These are phyloP conservation scores for Pugionium cornutum DNA, from an alignment of 345 rosid species.

Conservation along the genomic window DNA sequence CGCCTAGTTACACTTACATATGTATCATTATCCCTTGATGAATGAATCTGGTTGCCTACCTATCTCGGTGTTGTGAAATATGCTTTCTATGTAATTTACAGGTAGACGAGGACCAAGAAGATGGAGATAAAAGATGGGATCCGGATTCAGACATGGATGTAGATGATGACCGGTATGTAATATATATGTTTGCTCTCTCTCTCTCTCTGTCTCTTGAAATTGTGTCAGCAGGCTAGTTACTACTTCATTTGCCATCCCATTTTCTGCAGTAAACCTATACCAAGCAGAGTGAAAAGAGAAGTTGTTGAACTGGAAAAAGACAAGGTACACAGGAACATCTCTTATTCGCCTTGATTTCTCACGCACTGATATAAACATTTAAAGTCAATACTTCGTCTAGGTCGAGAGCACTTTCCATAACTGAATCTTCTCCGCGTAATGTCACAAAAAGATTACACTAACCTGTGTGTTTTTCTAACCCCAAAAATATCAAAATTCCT, in stretches of 20 bases:
- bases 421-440: not conserved
- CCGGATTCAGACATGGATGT: slow-evolving; percentile 81
- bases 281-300: slow-evolving; percentile 81
- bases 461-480: not conserved
- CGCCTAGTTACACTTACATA: not conserved
- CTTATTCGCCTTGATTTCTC: slow-evolving; percentile 17
- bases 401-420: slow-evolving; percentile 17
- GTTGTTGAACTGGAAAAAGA: slow-evolving; percentile 66
- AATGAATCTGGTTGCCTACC: not conserved
- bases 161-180: slow-evolving; percentile 65
- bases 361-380: slow-evolving; percentile 13
- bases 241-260: slow-evolving; percentile 12
- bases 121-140: slow-evolving; percentile 82
- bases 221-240: not conserved
- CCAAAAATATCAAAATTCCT: slow-evolving; percentile 9
- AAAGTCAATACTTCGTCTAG: slow-evolving; percentile 15
- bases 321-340: slow-evolving; percentile 40
- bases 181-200: slow-evolving; percentile 1
- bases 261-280: slow-evolving; percentile 61
- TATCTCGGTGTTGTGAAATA: slow-evolving; percentile 16
- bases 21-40: slow-evolving; percentile 22
- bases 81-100: slow-evolving; percentile 35
- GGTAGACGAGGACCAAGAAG: slow-evolving; percentile 82
- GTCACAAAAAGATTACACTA: not conserved
- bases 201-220: not conserved